phyloP scores from a whole-genome alignment of 1,284 basidiomycete species.

The Volvariella volvacea region DNA sequence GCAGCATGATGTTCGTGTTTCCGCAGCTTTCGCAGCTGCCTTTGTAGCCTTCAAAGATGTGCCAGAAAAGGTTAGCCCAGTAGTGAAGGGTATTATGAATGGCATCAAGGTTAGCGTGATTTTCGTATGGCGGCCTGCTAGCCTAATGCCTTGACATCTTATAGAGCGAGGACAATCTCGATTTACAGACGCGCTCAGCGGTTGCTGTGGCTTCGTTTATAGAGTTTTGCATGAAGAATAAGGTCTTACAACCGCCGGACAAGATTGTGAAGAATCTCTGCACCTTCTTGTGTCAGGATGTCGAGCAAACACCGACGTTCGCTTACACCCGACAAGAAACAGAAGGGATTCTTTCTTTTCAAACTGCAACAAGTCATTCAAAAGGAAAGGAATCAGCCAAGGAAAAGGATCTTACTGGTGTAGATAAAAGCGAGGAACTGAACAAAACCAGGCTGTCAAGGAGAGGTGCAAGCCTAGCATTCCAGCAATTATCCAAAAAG shows the following conservation, averaged over 20 bases:
- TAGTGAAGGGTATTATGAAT: constrained; percentile 97
- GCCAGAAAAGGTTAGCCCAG: constrained; percentile 91
- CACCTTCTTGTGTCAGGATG: constrained; percentile 94
- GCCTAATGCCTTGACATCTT: constrained; percentile 8
- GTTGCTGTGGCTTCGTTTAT: constrained; percentile 84
- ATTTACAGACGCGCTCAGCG: constrained; percentile 90
- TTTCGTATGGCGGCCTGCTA: neutral
- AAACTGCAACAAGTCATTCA: constrained; percentile 23
- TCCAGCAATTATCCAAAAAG: constrained; percentile 69
- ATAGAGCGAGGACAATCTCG: constrained; percentile 84
- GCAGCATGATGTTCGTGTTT: constrained; percentile 84
- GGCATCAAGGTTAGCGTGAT: constrained; percentile 75
- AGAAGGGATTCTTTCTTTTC: constrained; percentile 79
- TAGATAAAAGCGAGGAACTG: constrained; percentile 38
- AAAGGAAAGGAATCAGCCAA: constrained; percentile 42
- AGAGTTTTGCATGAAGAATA: constrained; percentile 72
- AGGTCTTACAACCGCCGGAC: constrained; percentile 63
- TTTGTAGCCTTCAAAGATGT: constrained; percentile 81
- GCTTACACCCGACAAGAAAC: constrained; percentile 50
- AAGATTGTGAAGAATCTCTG: constrained; percentile 98
- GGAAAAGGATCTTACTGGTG: constrained; percentile 27
- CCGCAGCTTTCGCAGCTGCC: constrained; percentile 85
- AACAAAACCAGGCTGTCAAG: constrained; percentile 55
- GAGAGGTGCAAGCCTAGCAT: constrained; percentile 83
- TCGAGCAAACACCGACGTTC: constrained; percentile 86